Base-by-base conservation (phyloP, 805 yeast species). In the Candida ortonii region DNA sequence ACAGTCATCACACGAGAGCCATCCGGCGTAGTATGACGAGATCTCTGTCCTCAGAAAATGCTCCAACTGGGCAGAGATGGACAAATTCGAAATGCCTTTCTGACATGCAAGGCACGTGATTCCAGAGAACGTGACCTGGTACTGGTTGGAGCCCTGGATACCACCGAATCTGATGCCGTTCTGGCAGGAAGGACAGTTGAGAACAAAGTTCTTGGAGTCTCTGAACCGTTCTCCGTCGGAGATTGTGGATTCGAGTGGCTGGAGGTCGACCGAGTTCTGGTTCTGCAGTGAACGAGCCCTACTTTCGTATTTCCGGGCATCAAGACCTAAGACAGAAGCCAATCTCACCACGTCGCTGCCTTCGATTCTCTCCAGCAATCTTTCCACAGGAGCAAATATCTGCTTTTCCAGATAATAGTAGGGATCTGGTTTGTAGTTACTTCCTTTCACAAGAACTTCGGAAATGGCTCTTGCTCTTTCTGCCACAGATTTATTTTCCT, bases 1-100 rank as follows among this genome's bases (percentile, higher is more conserved):
- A 63, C 97, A 90, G 50, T 93, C 97, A 57, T 84, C 94, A 64
- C 99, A 93, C 0, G 59, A 62, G 28, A 88, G 64, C 86, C 93
- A 78, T 4, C 89, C 90, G n/a, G 84, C 79, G 57, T 93, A 93
- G 58, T 89, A 93, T 20, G 69, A 55, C 1, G 88, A 70, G 31
- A 90, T 78, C 44, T 79, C 84, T 5, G 67, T 60, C 36, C 97
- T 69, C 16, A 90, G 73, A 30, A 76, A 65, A n/a, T 65, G 56
- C 56, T 89, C 97, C 28, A 93, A 59, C 57, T 88, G 97, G 8
- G 81, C 61, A 6, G 81, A 75, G 14, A 90, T 50, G 25, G 73
- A 70, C 10, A 84, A 52, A 10, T 73, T 58, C 0, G 79, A 55
- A 33, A 90, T 61, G 1, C 58, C 54, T 11, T 53, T 60, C 3